These are phyloP conservation scores for Thinopyrum elongatum DNA, from an alignment of 176 grass and related monocot genomes.

Conservation along the genomic window DNA sequence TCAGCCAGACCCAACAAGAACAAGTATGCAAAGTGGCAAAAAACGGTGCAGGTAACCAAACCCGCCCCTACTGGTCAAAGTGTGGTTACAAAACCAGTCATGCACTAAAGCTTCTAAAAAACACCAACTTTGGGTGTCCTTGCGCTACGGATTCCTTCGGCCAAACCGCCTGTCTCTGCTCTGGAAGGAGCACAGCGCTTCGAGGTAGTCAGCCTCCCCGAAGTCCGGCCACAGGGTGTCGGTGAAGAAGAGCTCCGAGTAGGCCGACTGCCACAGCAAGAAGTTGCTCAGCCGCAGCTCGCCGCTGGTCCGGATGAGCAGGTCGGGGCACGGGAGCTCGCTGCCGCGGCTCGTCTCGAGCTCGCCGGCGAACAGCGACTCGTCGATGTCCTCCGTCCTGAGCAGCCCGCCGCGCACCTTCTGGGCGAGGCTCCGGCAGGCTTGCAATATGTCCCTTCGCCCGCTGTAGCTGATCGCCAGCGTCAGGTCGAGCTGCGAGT, in stretches of 20 bases:
- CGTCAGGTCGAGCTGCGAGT: slow-evolving; percentile 42
- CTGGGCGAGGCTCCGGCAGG: slow-evolving; percentile 48
- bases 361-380: slow-evolving; percentile 47
- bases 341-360: slow-evolving; percentile 44
- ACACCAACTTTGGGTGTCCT: neutral
- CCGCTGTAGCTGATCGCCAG: slow-evolving; percentile 74
- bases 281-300: slow-evolving; percentile 86
- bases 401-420: slow-evolving; percentile 43
- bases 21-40: no score
- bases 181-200: slow-evolving; percentile 57
- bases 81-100: no score
- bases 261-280: slow-evolving; percentile 81
- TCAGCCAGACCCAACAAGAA: no score
- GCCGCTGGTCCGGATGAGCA: slow-evolving; percentile 79
- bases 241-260: slow-evolving; percentile 82
- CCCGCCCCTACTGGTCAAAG: no score
- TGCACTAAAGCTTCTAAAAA: neutral
- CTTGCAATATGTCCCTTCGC: slow-evolving; percentile 55
- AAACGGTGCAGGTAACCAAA: no score
- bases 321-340: slow-evolving; percentile 47
- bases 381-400: slow-evolving; percentile 62
- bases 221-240: slow-evolving; percentile 69
- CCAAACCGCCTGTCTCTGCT: slow-evolving; percentile 66
- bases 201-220: slow-evolving; percentile 53
- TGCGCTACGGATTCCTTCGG: slow-evolving; percentile 30